Percentiles rank a stretch among this genome's conserved stretches.
phyloP scores from a whole-genome alignment of 176 grass and related monocot genomes.

The Avena sativa region DNA sequence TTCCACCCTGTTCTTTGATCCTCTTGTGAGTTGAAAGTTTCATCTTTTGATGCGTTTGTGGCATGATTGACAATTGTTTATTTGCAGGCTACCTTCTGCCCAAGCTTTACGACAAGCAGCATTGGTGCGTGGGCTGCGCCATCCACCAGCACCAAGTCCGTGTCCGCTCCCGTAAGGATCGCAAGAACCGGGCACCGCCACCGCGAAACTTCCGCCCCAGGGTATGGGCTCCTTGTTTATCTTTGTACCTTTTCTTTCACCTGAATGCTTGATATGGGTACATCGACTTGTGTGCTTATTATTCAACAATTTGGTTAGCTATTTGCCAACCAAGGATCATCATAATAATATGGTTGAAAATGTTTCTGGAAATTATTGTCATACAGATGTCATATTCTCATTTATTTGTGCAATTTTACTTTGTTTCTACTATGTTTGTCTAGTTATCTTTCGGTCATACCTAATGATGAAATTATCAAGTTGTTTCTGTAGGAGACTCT shows the following conservation, averaged over 20 bases:
- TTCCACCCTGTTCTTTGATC: neutral
- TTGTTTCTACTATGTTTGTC: neutral
- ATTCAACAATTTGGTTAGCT: too few relatives aligned
- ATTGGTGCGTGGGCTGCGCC: constrained; percentile 80
- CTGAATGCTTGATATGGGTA: neutral
- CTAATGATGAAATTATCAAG: neutral
- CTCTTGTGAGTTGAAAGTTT: neutral
- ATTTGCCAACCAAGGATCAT: neutral
- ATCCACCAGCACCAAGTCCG: constrained; percentile 79
- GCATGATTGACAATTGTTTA: neutral
- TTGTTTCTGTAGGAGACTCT: neutral
- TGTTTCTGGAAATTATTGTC: neutral
- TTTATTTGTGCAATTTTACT: neutral
- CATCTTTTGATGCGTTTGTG: neutral
- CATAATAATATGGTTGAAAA: neutral
- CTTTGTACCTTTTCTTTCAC: neutral
- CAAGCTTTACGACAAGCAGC: constrained; percentile 77
- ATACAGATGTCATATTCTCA: neutral
- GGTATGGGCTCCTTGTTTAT: constrained; percentile 44
- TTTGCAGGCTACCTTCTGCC: constrained; percentile 74
- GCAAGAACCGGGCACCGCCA: constrained; percentile 64
- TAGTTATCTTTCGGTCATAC: neutral
- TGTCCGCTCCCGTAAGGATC: constrained; percentile 64
- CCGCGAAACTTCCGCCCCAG: constrained; percentile 76
- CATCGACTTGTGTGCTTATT: neutral